These are phyloP conservation scores for Colletotrichum kahawae DNA, from an alignment of 2,329 filamentous ascomycete genomes.

Conservation along the genomic window DNA sequence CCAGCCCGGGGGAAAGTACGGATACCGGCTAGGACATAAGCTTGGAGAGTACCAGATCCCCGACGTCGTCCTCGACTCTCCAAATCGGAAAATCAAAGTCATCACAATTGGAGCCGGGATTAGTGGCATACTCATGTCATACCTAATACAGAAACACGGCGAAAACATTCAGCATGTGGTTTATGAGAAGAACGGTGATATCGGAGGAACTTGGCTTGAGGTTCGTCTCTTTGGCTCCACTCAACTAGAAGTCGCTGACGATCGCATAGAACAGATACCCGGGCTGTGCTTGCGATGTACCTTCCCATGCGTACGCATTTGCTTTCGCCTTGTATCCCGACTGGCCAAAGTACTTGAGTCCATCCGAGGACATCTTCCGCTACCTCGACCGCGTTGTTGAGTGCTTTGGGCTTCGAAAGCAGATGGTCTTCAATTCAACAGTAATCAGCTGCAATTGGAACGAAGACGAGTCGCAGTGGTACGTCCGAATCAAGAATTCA, in stretches of 20 bases:
- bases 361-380: background rate
- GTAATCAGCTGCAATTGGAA: background rate
- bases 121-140: background rate
- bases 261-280: background rate
- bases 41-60: background rate
- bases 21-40: background rate
- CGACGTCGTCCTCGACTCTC: background rate
- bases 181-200: background rate
- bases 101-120: background rate
- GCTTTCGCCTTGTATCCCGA: background rate
- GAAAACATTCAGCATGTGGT: background rate
- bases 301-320: background rate
- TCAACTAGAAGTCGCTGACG: background rate
- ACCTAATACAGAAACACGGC: background rate
- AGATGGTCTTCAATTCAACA: background rate
- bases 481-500: background rate
- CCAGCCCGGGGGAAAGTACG: background rate
- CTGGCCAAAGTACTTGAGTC: background rate
- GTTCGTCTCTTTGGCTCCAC: fast-evolving
- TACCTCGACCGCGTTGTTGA: background rate
- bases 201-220: background rate
- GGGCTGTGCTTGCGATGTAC: background rate
- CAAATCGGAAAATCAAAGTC: background rate
- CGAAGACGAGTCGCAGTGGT: background rate
- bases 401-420: background rate